phyloP scores from a whole-genome alignment of 371 early-diverging fungal genomes.

The Parasitella parasitica region DNA sequence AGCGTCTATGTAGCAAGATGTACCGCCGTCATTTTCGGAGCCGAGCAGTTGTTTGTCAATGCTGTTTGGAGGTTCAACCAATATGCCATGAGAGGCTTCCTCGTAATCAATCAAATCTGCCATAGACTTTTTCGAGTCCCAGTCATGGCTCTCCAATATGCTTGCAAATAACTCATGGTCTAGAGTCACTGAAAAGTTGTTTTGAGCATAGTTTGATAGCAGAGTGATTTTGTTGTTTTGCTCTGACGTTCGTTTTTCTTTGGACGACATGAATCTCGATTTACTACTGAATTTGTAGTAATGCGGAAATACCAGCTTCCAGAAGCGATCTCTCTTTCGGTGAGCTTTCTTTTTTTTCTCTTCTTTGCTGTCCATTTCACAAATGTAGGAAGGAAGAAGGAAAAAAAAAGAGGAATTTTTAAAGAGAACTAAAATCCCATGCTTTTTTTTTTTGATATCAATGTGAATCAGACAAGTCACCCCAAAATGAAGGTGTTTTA shows the following conservation, averaged over 20 bases:
- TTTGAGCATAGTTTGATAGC: conserved; percentile 21
- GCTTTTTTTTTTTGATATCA: neutral
- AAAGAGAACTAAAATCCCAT: neutral
- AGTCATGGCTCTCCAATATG: conserved; percentile 27
- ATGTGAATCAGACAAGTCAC: no score
- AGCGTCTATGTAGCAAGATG: conserved; percentile 60
- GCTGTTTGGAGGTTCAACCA: conserved; percentile 12
- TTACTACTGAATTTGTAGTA: neutral
- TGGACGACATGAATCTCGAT: neutral
- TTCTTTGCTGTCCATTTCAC: neutral
- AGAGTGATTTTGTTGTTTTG: conserved; percentile 12
- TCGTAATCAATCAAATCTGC: conserved; percentile 33
- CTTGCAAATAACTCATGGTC: conserved; percentile 18
- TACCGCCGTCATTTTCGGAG: conserved; percentile 52
- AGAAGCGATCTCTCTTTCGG: conserved; percentile 15
- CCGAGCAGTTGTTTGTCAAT: conserved; percentile 20
- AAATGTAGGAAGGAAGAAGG: neutral
- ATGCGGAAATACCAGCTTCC: conserved; percentile 17
- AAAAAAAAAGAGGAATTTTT: conserved; percentile 1
- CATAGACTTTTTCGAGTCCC: conserved; percentile 36
- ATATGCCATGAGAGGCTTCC: conserved; percentile 39
- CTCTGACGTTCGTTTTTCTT: neutral
- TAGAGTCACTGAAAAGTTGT: conserved; percentile 19
- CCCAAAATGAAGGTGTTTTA: neutral
- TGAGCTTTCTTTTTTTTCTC: conserved; percentile 13